These are phyloP conservation scores for Vachellia pachyceras DNA, from an alignment of 306 rosid genomes.

Conservation along the genomic window DNA sequence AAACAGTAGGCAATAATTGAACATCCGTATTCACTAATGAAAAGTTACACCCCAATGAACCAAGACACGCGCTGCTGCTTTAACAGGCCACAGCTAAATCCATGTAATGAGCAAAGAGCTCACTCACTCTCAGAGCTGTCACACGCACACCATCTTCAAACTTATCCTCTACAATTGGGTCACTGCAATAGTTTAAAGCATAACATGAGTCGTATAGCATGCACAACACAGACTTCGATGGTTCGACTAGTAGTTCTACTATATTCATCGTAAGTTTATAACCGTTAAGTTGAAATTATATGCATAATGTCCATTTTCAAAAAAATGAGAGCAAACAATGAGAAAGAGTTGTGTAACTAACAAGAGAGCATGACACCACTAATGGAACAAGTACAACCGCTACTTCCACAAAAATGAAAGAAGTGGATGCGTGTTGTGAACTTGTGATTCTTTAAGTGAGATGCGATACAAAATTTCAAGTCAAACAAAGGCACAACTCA, in stretches of 20 bases:
- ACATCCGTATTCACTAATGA: neutral
- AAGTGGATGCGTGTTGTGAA: neutral
- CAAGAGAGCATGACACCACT: neutral
- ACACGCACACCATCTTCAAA: slow-evolving; percentile 21
- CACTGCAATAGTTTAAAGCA: slow-evolving; percentile 12
- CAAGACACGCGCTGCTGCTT: slow-evolving; percentile 35
- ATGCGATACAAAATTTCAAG: neutral
- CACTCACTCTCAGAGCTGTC: slow-evolving; percentile 42
- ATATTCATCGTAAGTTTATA: neutral
- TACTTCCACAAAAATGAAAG: neutral
- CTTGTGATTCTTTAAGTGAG: neutral
- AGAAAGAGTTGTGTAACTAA: neutral
- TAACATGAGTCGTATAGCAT: slow-evolving; percentile 1
- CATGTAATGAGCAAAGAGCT: slow-evolving; percentile 59
- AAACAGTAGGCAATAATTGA: neutral
- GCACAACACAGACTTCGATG: neutral
- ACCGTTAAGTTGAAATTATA: neutral
- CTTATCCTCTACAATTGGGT: slow-evolving; percentile 33
- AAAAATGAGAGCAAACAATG: neutral
- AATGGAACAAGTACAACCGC: neutral
- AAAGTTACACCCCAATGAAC: neutral
- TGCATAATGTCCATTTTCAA: neutral
- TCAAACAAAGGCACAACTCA: slow-evolving; percentile 9
- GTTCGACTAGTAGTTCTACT: neutral
- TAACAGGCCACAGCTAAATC: slow-evolving; percentile 55